Conservation (phyloP, 192 early-diverging fungal species). For the Coemansia sp. region DNA sequence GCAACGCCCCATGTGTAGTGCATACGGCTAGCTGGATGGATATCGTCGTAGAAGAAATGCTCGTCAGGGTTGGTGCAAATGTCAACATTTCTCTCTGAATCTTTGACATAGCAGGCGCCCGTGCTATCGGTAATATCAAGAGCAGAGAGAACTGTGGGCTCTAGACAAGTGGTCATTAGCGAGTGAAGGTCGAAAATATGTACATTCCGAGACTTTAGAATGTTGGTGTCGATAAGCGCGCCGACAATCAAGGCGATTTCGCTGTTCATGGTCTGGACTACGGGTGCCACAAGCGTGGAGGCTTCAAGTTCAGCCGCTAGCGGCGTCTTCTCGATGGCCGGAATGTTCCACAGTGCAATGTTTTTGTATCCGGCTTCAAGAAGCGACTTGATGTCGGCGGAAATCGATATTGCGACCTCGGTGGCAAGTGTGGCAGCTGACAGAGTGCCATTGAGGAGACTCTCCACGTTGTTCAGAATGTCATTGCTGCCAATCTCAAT, state of each 20-base stretch:
- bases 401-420: slow-evolving; percentile 19
- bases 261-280: slow-evolving; percentile 23
- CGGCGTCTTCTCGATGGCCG: slow-evolving; percentile 33
- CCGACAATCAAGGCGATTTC: too few species aligned
- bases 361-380: slow-evolving; percentile 43
- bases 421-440: slow-evolving; percentile 18
- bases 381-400: slow-evolving; percentile 24
- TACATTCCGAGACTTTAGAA: too few species aligned
- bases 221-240: too few species aligned
- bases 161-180: slow-evolving; percentile 25
- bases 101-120: slow-evolving; percentile 26
- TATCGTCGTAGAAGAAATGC: slow-evolving; percentile 42
- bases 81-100: background rate
- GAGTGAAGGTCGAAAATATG: slow-evolving; percentile 36
- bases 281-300: slow-evolving; percentile 2
- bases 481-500: slow-evolving; percentile 50
- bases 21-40: slow-evolving; percentile 51
- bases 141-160: slow-evolving; percentile 17
- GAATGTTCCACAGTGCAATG: slow-evolving; percentile 48
- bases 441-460: slow-evolving; percentile 18
- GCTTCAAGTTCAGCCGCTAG: slow-evolving; percentile 16
- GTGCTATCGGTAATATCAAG: slow-evolving; percentile 29
- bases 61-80: slow-evolving; percentile 47
- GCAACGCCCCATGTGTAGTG: slow-evolving; percentile 50
- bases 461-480: slow-evolving; percentile 17